Conservation (phyloP, 257 asterid species). For the Craterostigma plantagineum region DNA sequence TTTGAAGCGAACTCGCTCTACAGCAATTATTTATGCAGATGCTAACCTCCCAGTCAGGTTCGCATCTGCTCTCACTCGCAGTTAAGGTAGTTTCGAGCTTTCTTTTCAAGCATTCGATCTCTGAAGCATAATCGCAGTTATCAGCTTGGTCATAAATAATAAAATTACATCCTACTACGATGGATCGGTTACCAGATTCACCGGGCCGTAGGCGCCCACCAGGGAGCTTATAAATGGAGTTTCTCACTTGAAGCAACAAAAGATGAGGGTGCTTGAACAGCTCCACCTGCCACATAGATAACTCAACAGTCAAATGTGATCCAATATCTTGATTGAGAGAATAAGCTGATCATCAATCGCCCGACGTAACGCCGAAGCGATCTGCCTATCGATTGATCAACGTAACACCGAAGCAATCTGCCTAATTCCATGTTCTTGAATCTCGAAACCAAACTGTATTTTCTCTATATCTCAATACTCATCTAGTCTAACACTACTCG, state of each 20-base stretch:
- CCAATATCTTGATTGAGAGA: too few relatives aligned
- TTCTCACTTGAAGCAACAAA: constrained; percentile 54
- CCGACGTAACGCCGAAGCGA: too few relatives aligned
- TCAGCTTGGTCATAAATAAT: background rate
- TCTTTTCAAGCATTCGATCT: constrained; percentile 60
- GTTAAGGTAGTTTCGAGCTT: constrained; percentile 73
- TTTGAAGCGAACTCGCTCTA: background rate
- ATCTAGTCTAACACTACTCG: too few relatives aligned
- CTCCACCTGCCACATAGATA: constrained; percentile 41
- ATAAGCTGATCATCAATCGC: too few relatives aligned
- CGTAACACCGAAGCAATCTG: too few relatives aligned
- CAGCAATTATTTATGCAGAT: background rate
- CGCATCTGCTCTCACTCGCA: constrained; percentile 29
- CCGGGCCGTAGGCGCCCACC: constrained; percentile 75
- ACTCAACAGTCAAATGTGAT: too few relatives aligned
- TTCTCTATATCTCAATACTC: too few relatives aligned
- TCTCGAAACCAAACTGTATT: too few relatives aligned
- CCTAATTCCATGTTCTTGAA: too few relatives aligned
- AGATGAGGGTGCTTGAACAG: constrained; percentile 77
- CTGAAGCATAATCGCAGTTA: constrained; percentile 15
- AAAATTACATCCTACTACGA: background rate
- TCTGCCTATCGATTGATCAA: too few relatives aligned
- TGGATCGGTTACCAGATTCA: constrained; percentile 48
- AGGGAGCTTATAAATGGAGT: constrained; percentile 60
- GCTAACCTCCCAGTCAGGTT: constrained; percentile 66